Evolutionary conservation across 2,329 filamentous ascomycete genomes (phyloP).

Genomic region (Cytospora mali): DNA sequence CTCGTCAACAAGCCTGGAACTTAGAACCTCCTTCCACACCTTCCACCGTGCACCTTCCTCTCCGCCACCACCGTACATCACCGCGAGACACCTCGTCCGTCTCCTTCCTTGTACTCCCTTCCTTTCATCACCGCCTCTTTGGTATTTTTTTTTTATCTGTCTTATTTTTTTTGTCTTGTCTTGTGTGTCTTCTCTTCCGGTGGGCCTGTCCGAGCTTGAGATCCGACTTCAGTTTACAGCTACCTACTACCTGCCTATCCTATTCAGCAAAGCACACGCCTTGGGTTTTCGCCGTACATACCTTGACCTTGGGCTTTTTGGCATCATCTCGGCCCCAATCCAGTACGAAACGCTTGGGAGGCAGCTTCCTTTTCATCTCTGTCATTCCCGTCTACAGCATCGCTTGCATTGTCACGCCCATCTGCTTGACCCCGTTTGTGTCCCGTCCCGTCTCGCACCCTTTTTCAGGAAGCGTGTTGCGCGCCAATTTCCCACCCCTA

Average conservation of each 20-base stretch:
- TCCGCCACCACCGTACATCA: slow-evolving; percentile 14
- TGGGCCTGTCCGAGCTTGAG: slow-evolving; percentile 13
- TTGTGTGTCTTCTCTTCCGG: slow-evolving; percentile 21
- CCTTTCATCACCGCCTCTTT: slow-evolving; percentile 22
- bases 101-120: slow-evolving; percentile 26
- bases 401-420: slow-evolving; percentile 24
- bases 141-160: slow-evolving; percentile 24
- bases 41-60: slow-evolving; percentile 8
- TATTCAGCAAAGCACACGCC: slow-evolving; percentile 13
- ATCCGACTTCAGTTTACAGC: slow-evolving; percentile 11
- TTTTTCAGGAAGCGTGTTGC: slow-evolving; percentile 22
- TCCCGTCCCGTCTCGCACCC: slow-evolving; percentile 22
- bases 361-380: slow-evolving; percentile 28
- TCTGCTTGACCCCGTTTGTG: slow-evolving; percentile 22
- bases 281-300: neutral
- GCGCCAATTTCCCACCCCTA: slow-evolving; percentile 19
- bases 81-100: slow-evolving; percentile 23
- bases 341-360: slow-evolving; percentile 26
- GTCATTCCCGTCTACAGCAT: slow-evolving; percentile 23
- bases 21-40: slow-evolving; percentile 14
- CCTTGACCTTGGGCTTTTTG: slow-evolving; percentile 27
- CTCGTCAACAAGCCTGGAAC: neutral
- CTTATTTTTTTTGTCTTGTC: neutral
- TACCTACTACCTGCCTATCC: neutral
- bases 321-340: slow-evolving; percentile 30